phyloP scores from a whole-genome alignment of 768 basidiomycete genomes.

The Kwoniella dejecticola region DNA sequence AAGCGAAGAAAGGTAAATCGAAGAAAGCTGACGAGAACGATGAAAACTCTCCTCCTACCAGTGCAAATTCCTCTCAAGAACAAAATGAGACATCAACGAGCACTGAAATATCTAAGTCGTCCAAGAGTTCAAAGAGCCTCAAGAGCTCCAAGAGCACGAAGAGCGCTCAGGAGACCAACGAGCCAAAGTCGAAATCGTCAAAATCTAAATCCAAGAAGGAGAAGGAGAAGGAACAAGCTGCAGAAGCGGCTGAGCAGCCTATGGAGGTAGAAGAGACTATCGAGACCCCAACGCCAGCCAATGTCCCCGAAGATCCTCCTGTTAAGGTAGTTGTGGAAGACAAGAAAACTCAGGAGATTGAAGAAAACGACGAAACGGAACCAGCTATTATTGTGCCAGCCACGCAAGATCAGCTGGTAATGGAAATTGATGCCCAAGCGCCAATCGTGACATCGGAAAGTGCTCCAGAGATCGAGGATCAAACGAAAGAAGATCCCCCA shows the following conservation, averaged over 20 bases:
- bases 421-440: too few relatives aligned
- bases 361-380: neutral
- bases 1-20: slow-evolving; percentile 24
- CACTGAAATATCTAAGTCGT: neutral
- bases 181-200: slow-evolving; percentile 10
- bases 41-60: slow-evolving; percentile 15
- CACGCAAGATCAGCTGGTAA: neutral
- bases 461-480: too few relatives aligned
- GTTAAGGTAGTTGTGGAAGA: neutral
- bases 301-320: neutral
- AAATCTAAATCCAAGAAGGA: slow-evolving; percentile 16
- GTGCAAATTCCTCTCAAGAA: neutral
- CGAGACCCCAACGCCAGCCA: neutral
- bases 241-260: slow-evolving; percentile 2
- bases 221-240: neutral
- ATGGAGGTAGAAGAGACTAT: slow-evolving; percentile 8
- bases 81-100: neutral
- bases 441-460: too few relatives aligned
- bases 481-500: too few relatives aligned
- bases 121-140: neutral
- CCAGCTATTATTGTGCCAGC: neutral
- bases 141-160: too few relatives aligned
- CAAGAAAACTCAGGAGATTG: neutral
- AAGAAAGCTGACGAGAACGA: slow-evolving; percentile 2
- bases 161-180: neutral